These are phyloP conservation scores for Leccinellum luteum DNA, from an alignment of 768 basidiomycete species.

Conservation along the genomic window DNA sequence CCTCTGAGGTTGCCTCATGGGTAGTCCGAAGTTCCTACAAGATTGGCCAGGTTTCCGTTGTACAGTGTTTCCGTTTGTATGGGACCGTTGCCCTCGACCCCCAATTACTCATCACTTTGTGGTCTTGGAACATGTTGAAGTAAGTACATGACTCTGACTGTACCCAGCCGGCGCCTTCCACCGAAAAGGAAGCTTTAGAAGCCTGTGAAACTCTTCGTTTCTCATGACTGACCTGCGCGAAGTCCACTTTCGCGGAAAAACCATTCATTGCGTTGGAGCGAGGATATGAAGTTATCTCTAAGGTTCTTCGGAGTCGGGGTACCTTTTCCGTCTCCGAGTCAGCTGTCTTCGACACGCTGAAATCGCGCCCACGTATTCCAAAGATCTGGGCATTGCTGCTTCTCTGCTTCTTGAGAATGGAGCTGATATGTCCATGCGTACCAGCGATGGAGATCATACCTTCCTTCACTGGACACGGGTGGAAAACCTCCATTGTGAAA, in stretches of 20 bases:
- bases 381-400: background rate
- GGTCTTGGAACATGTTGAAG: background rate
- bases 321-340: background rate
- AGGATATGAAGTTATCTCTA: background rate
- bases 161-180: background rate
- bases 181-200: background rate
- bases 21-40: background rate
- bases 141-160: background rate
- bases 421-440: background rate
- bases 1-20: no score
- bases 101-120: background rate
- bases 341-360: background rate
- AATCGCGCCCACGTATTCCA: background rate
- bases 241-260: background rate
- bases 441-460: background rate
- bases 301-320: background rate
- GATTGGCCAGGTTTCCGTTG: background rate
- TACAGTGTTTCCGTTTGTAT: background rate
- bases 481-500: background rate
- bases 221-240: background rate
- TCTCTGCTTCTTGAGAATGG: background rate
- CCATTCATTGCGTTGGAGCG: background rate
- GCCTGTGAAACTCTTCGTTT: background rate
- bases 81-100: no score
- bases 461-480: background rate